Evolutionary conservation across 2,329 filamentous ascomycete species (phyloP).

Genomic region (Ciborinia camelliae): DNA sequence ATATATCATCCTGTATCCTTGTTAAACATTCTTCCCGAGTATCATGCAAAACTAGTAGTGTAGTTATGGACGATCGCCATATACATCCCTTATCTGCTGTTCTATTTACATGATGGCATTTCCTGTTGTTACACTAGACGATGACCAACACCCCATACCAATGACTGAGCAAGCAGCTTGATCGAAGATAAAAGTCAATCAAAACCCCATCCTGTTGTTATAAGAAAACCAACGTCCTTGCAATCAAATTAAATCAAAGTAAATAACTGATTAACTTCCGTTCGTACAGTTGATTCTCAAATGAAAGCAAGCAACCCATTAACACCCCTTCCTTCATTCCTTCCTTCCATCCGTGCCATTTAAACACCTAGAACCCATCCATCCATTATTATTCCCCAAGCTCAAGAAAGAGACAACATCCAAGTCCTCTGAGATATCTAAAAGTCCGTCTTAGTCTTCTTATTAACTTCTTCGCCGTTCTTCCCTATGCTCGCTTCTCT

Average conservation of each 20-base stretch:
- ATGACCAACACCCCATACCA: not conserved
- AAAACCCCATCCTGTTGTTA: not conserved
- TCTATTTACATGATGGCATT: not conserved
- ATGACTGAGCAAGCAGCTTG: not conserved
- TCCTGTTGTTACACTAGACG: not conserved
- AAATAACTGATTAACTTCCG: too few species aligned
- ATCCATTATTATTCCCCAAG: too few species aligned
- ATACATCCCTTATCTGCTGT: not conserved
- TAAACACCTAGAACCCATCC: too few species aligned
- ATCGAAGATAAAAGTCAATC: not conserved
- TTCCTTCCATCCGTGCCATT: too few species aligned
- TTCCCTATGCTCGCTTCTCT: not conserved
- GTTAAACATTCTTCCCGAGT: not conserved
- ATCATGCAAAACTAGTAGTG: not conserved
- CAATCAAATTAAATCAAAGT: too few species aligned
- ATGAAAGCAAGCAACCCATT: too few species aligned
- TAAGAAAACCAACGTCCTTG: too few species aligned
- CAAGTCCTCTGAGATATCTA: not conserved
- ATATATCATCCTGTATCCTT: not conserved
- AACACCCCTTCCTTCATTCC: not conserved
- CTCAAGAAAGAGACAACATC: not conserved
- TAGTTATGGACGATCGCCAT: not conserved
- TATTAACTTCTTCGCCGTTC: not conserved
- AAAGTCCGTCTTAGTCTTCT: not conserved
- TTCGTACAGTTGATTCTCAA: too few species aligned